phyloP scores from a whole-genome alignment of 1,284 basidiomycete genomes.

The Cystobasidiaceae sp. region DNA sequence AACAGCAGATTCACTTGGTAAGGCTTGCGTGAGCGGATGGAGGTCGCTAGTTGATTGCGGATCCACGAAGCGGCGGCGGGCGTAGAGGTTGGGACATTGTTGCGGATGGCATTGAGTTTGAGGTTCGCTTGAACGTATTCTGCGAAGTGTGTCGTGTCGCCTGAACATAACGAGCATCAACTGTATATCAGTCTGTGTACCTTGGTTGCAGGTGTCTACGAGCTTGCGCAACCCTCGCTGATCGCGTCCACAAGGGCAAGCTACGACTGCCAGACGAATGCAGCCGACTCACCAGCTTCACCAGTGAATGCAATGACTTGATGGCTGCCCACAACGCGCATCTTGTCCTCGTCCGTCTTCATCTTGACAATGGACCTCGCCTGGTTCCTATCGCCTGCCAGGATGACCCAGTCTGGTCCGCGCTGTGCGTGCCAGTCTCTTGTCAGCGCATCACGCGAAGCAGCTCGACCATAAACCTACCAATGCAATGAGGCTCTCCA shows the following conservation, averaged over 20 bases:
- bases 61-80: constrained; percentile 91
- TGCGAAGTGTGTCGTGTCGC: constrained; percentile 94
- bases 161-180: constrained; percentile 49
- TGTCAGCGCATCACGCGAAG: not conserved
- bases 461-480: not conserved
- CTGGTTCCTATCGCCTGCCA: constrained; percentile 21
- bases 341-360: constrained; percentile 81
- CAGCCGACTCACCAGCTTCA: constrained; percentile 66
- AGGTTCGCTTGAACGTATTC: constrained; percentile 95
- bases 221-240: constrained; percentile 11
- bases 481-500: constrained; percentile 9
- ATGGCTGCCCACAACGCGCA: constrained; percentile 83
- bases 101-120: constrained; percentile 87
- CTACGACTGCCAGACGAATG: not conserved
- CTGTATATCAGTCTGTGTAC: not conserved
- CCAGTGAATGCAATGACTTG: constrained; percentile 93
- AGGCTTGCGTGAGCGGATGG: constrained; percentile 77
- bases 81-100: constrained; percentile 81
- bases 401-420: constrained; percentile 19
- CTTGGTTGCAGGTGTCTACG: not conserved
- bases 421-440: not conserved
- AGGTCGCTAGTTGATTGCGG: constrained; percentile 79
- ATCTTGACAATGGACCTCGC: constrained; percentile 31
- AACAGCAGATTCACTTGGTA: constrained; percentile 91
- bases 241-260: not conserved